Conservation (phyloP, 352 stramenopile genomes). For the Pythium rishiriense region DNA sequence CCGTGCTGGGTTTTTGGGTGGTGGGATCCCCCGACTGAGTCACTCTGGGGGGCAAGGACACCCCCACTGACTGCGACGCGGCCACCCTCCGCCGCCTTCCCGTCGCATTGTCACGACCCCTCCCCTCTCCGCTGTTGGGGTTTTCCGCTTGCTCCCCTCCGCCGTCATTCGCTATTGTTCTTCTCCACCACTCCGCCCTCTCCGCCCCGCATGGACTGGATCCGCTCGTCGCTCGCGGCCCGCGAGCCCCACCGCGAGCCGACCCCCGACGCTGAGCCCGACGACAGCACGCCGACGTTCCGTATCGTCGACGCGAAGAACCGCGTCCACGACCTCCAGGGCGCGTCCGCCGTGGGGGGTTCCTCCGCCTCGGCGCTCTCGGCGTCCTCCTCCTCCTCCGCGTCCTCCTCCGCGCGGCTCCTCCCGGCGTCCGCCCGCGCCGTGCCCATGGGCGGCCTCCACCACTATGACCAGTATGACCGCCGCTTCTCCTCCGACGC, state of each 20-base stretch:
- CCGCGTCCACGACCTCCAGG: slow-evolving; percentile 56
- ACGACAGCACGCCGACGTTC: slow-evolving; percentile 44
- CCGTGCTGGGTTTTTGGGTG: slow-evolving; percentile 26
- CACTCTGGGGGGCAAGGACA: slow-evolving; percentile 8
- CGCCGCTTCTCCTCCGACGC: slow-evolving; percentile 19
- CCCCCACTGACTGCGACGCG: slow-evolving; percentile 19
- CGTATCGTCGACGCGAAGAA: slow-evolving; percentile 74
- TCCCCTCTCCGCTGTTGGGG: slow-evolving; percentile 6
- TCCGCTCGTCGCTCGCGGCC: slow-evolving; percentile 18
- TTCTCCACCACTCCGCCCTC: not conserved
- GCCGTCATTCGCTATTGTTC: slow-evolving; percentile 16
- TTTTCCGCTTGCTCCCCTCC: not conserved
- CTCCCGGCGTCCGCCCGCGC: slow-evolving; percentile 15
- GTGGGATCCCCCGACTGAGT: slow-evolving; percentile 19
- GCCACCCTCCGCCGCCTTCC: slow-evolving; percentile 2
- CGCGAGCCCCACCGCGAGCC: slow-evolving; percentile 21
- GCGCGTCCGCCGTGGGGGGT: not conserved
- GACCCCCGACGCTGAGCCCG: slow-evolving; percentile 20
- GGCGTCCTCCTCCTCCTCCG: not conserved
- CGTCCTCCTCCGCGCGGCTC: slow-evolving; percentile 8
- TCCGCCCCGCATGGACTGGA: slow-evolving; percentile 24
- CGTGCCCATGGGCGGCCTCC: slow-evolving; percentile 1
- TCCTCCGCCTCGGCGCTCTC: slow-evolving; percentile 1
- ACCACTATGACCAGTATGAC: slow-evolving; percentile 14
- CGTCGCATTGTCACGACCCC: slow-evolving; percentile 15